Evolutionary conservation across 2,329 filamentous ascomycete species (phyloP).

Genomic region (Fusarium temperatum): DNA sequence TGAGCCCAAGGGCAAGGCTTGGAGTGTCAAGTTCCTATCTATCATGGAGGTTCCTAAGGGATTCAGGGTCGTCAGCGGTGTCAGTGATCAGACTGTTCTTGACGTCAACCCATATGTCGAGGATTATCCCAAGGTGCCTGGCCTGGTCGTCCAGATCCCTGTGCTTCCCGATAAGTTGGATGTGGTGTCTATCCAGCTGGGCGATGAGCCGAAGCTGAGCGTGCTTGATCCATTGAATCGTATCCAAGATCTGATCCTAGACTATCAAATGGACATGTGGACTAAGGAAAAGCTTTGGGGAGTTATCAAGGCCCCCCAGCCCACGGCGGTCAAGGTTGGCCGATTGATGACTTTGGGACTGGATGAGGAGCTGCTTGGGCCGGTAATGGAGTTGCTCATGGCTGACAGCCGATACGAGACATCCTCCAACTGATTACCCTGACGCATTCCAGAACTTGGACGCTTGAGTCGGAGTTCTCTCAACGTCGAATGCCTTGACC

Average conservation of each 20-base stretch:
- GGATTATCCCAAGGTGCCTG: constrained; percentile 18
- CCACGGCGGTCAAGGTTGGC: constrained; percentile 32
- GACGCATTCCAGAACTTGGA: too few relatives aligned
- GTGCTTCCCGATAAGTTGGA: background rate
- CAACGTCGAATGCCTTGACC: background rate
- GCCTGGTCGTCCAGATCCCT: constrained; percentile 21
- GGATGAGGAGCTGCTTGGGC: constrained; percentile 37
- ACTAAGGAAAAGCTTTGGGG: constrained; percentile 41
- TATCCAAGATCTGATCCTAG: constrained; percentile 32
- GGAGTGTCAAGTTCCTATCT: constrained; percentile 32
- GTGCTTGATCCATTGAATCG: constrained; percentile 22
- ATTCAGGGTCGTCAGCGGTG: background rate
- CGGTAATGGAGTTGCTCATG: constrained; percentile 40
- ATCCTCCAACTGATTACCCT: background rate
- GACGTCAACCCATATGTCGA: constrained; percentile 10
- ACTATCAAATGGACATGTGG: constrained; percentile 42
- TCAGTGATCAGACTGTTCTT: background rate
- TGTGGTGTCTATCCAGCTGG: background rate
- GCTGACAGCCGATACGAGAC: constrained; percentile 37
- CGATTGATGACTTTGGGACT: constrained; percentile 38
- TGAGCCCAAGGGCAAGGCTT: background rate
- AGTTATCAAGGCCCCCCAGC: constrained; percentile 20
- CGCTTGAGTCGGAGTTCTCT: background rate
- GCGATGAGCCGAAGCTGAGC: constrained; percentile 10
- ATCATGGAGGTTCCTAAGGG: background rate